A percentile compares a stretch with the other conserved stretches of the same genome.
These are phyloP conservation scores for Aeschynomene evenia DNA, from an alignment of 306 rosid species.

Conservation along the genomic window DNA sequence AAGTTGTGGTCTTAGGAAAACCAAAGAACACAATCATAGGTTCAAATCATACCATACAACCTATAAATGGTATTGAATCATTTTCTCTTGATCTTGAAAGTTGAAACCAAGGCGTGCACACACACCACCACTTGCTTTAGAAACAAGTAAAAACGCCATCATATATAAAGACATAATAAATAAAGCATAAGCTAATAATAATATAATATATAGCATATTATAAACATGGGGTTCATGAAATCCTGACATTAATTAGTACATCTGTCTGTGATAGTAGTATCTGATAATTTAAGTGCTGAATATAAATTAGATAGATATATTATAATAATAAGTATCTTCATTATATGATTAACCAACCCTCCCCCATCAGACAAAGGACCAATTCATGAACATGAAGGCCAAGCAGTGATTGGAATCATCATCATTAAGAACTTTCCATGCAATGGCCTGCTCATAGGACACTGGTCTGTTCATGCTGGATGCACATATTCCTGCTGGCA, in stretches of 20 bases:
- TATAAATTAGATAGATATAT: constrained; percentile 33
- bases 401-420: constrained; percentile 93
- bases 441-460: constrained; percentile 83
- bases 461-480: constrained; percentile 93
- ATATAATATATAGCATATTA: not conserved
- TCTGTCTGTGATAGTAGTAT: constrained; percentile 29
- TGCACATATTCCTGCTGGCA: constrained; percentile 76
- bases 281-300: constrained; percentile 34
- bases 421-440: constrained; percentile 91
- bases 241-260: constrained; percentile 49
- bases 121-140: constrained; percentile 33
- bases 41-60: not conserved
- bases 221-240: constrained; percentile 2
- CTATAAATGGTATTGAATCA: not conserved
- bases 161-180: not conserved
- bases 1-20: not conserved
- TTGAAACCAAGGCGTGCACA: not conserved
- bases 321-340: not conserved
- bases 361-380: constrained; percentile 78
- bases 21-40: constrained; percentile 6
- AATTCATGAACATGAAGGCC: constrained; percentile 87
- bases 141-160: constrained; percentile 29
- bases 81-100: not conserved
- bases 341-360: not conserved
- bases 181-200: not conserved